A percentile compares a stretch with the other conserved stretches of the same genome.
phyloP scores from a whole-genome alignment of 257 asterid species.

The Pogostemon cablin region DNA sequence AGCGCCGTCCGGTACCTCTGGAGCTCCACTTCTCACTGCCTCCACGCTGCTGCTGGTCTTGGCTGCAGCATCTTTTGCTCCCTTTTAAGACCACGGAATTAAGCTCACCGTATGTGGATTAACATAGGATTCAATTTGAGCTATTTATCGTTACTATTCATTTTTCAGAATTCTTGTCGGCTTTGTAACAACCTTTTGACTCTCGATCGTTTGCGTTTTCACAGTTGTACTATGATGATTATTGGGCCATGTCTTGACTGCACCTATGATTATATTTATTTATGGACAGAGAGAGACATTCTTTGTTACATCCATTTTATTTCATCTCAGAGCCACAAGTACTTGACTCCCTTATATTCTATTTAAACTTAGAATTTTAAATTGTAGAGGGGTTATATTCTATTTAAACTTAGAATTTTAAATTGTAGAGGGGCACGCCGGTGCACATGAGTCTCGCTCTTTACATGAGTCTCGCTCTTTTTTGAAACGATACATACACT shows the following conservation, averaged over 20 bases:
- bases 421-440: too few species aligned
- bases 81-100: slow-evolving; percentile 34
- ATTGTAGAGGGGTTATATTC: too few species aligned
- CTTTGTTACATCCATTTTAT: too few species aligned
- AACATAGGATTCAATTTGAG: slow-evolving; percentile 31
- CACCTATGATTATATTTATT: neutral
- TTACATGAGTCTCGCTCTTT: too few species aligned
- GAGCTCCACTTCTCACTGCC: slow-evolving; percentile 38
- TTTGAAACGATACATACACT: too few species aligned
- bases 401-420: too few species aligned
- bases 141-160: neutral
- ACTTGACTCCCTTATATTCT: too few species aligned
- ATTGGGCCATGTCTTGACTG: neutral
- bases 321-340: too few species aligned
- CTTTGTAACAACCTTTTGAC: slow-evolving; percentile 21
- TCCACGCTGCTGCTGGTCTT: slow-evolving; percentile 34
- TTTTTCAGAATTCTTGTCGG: slow-evolving; percentile 26
- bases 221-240: neutral
- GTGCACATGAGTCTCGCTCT: too few species aligned
- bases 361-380: too few species aligned
- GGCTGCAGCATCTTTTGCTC: slow-evolving; percentile 27
- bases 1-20: slow-evolving; percentile 40
- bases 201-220: neutral
- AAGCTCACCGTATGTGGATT: neutral
- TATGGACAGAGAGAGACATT: neutral